These are phyloP conservation scores for Trypethelium eluteriae DNA, from an alignment of 495 filamentous ascomycete genomes.

Conservation along the genomic window DNA sequence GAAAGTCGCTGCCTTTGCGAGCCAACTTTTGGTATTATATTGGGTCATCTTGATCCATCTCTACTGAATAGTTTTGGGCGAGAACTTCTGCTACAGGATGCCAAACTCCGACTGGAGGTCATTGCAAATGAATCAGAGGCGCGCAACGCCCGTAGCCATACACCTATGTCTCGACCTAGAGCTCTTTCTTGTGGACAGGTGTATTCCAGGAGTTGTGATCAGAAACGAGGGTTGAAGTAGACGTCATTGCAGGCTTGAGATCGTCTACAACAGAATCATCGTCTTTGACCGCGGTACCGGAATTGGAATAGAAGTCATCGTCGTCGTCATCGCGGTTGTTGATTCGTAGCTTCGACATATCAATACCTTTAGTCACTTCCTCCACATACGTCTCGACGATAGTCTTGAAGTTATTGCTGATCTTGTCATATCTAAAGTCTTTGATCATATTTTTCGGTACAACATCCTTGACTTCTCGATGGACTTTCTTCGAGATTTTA, in stretches of 20 bases:
- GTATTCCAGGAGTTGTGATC: not conserved
- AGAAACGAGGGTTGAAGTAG: not conserved
- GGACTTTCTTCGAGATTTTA: conserved; percentile 22
- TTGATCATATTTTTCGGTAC: conserved; percentile 18
- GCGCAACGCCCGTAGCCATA: no score
- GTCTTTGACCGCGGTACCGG: not conserved
- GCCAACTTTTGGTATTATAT: no score
- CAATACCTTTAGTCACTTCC: conserved; percentile 21
- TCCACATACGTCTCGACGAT: conserved; percentile 22
- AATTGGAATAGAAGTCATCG: not conserved
- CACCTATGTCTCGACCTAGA: not conserved
- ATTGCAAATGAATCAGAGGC: no score
- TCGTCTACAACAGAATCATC: not conserved
- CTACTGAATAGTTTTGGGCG: no score
- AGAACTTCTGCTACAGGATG: no score
- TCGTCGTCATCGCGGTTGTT: not conserved
- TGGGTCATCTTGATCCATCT: no score
- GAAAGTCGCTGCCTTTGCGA: no score
- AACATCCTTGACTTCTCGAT: conserved; percentile 24
- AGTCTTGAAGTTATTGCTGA: conserved; percentile 15
- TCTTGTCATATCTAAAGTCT: conserved; percentile 14
- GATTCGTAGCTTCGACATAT: conserved; percentile 12
- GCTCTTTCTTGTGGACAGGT: not conserved
- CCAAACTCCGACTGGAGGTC: no score
- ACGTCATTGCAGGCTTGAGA: not conserved